Evolutionary conservation across 306 rosid genomes (phyloP), one percentile per base, ranked within the genome.

Genomic region (Acacia confusa): DNA sequence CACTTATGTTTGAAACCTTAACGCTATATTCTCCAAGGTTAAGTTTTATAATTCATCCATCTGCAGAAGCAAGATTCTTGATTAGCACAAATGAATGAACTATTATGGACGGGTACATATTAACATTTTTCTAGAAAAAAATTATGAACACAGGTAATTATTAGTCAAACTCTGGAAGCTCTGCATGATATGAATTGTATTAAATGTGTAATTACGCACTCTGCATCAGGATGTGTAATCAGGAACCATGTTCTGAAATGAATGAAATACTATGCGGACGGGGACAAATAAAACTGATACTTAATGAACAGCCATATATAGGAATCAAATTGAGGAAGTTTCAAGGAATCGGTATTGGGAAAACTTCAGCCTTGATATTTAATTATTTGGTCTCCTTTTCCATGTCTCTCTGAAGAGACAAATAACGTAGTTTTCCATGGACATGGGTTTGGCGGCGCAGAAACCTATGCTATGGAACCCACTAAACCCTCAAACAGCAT

Each of bases 1-100:
- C 88, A 85, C 78, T 78, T 80, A 79, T 85, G 89, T 87, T 84
- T 78, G 45, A 6, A 41, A 61, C 80, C 63, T 81, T 74, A 41
- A 77, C 68, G 60, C 52, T 74, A 22, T 70, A 6, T 38, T 57
- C 40, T 81, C 38, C 27, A 17, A 25, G 30, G 6, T 50, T 74
- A 14, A 12, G 28, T 34, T 73, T 32, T 50, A 1, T 48, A 27
- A 20, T 74, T 25, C 53, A 17, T 63, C 57, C 53, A 47, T 28
- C 50, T 36, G 57, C 22, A 7, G 36, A 10, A 24, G 32, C 50
- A 19, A 73, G 52, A 72, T 43, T 80, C 72, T 78, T 7, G 8
- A 67, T 48, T 66, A 69, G 38, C 63, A 81, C 72, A 60, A 16
- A 24, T 40, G 50, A 72, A 24, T 30, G 60, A 76, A 36, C 40